phyloP scores from a whole-genome alignment of 352 stramenopile genomes.

The Pythium monospermum region DNA sequence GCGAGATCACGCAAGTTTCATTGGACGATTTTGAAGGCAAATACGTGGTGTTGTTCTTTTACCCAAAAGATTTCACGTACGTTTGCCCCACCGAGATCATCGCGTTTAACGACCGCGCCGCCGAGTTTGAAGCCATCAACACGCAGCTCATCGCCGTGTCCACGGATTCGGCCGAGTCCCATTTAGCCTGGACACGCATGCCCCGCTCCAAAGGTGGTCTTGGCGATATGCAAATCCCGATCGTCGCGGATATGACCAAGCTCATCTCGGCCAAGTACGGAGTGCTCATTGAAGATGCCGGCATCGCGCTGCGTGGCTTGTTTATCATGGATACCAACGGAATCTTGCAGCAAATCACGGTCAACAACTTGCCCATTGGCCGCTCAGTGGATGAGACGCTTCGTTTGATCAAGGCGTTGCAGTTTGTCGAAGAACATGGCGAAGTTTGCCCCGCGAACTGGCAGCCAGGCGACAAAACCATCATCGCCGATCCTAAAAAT shows the following conservation, averaged over 20 bases:
- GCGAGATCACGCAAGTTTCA: constrained; percentile 79
- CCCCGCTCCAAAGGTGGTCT: constrained; percentile 89
- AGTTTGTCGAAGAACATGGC: constrained; percentile 91
- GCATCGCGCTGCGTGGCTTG: constrained; percentile 85
- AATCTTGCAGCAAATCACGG: constrained; percentile 80
- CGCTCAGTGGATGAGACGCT: constrained; percentile 91
- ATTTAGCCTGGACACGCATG: constrained; percentile 87
- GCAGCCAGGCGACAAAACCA: constrained; percentile 89
- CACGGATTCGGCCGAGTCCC: constrained; percentile 88
- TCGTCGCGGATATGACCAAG: constrained; percentile 93
- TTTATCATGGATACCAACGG: constrained; percentile 93
- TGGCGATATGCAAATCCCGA: constrained; percentile 91
- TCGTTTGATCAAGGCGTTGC: constrained; percentile 89
- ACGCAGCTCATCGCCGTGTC: constrained; percentile 86
- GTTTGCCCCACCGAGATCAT: constrained; percentile 91
- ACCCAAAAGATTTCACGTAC: constrained; percentile 90
- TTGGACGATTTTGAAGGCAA: constrained; percentile 83
- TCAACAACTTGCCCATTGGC: constrained; percentile 92
- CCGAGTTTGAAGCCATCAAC: constrained; percentile 82
- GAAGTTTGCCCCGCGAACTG: constrained; percentile 93
- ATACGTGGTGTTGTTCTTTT: constrained; percentile 91
- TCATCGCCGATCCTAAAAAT: constrained; percentile 80
- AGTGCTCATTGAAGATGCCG: constrained; percentile 81
- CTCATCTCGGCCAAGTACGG: constrained; percentile 89
- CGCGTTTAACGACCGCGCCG: constrained; percentile 81